phyloP scores from a whole-genome alignment of 306 rosid species.

The Bauhinia variegata region DNA sequence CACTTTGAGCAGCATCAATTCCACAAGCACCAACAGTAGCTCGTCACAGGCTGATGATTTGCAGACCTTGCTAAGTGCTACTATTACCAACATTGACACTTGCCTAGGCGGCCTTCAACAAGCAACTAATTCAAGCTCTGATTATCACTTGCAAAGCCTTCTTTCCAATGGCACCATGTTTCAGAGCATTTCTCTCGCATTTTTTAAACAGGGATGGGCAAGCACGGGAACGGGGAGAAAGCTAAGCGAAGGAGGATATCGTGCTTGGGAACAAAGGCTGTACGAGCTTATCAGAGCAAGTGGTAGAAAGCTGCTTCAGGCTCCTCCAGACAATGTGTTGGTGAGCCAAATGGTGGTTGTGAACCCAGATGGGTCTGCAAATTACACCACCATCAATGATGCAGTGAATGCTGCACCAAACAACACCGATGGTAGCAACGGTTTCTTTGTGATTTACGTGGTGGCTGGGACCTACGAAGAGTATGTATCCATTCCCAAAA shows the following conservation, averaged over 20 bases:
- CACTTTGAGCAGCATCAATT: conserved; percentile 28
- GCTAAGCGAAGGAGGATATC: neutral
- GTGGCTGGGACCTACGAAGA: conserved; percentile 31
- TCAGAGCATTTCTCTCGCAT: conserved; percentile 33
- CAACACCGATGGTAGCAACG: conserved; percentile 14
- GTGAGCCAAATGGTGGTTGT: conserved; percentile 35
- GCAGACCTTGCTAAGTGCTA: conserved; percentile 31
- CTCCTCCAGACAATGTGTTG: neutral
- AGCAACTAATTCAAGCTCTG: conserved; percentile 12
- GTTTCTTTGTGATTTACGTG: conserved; percentile 32
- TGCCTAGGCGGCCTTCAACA: conserved; percentile 31
- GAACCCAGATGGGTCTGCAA: conserved; percentile 37
- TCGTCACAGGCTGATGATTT: conserved; percentile 1
- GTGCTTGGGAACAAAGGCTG: conserved; percentile 4
- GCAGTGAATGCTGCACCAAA: conserved; percentile 42
- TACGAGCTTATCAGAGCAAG: neutral
- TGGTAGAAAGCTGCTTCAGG: conserved; percentile 37
- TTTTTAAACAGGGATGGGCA: conserved; percentile 16
- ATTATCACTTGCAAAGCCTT: neutral
- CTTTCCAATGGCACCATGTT: conserved; percentile 37
- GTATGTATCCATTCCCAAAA: conserved; percentile 30
- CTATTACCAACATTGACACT: conserved; percentile 40
- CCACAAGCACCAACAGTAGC: conserved; percentile 17
- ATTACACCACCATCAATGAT: conserved; percentile 39
- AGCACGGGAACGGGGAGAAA: neutral